Base-by-base conservation (phyloP, 768 basidiomycete genomes). In the Termitomyces titanicus region DNA sequence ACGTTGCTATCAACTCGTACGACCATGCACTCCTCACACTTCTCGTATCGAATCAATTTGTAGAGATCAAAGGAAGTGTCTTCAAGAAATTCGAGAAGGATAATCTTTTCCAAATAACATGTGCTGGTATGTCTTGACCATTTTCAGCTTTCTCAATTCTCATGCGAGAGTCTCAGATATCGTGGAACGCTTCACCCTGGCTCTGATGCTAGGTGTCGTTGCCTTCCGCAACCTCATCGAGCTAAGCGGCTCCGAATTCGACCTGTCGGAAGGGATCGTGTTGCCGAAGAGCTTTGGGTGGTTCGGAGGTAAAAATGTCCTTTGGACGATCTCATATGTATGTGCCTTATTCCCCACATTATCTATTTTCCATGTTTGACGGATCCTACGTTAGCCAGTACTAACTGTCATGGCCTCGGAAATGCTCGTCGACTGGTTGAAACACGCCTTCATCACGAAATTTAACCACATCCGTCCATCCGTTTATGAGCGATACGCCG, bases 11-110 rank as follows among this genome's bases (percentile, higher is more conserved):
- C 66, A 98, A 98, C 72, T 96, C 94, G 17, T 99, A 96, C 69
- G 95, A 98, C 68, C 91, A 98, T 63, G 88, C 96, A 2, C 83
- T 99, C 7, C 78, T 99, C 38, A 97, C 95, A 0, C 80, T 99
- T 0, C 80, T 99, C 8, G 85, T 99, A 43, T 97, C 94, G 43
- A 99, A 98, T 66, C 97, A 99, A 69, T 98, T 99, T 64, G 96
- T 98, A 33, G 97, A 99, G 72, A 98, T 98, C 71, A 99, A 99
- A 72, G 95, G 96, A 33, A 94, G 92, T 67, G 97, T 99, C 2
- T 99, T 99, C 84, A 99, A 98, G 73, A 98, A 89, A 68, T 98
- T 99, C 64, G 97, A 98, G 68, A 99, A 98, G 68, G 97, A 99
- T 65, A 98, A 91, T 66, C 80, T 99, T 9, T 98, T 99, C 68